A percentile compares a stretch with the other conserved stretches of the same genome.
Conservation (phyloP, 257 asterid genomes). For the Gentiana macrophylla region DNA sequence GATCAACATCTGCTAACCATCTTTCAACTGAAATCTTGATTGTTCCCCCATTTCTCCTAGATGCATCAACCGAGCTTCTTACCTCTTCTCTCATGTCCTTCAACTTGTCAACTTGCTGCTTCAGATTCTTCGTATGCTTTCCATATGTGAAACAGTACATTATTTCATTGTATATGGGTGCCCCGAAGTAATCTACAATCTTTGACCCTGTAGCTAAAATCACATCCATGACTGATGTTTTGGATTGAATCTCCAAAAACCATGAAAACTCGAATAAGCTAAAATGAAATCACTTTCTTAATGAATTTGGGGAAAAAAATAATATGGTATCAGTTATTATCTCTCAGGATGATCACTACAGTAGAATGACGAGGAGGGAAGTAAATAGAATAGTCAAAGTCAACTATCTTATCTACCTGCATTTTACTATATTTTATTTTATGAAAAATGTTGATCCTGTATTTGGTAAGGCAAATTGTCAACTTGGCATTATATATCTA, state of each 20-base stretch:
- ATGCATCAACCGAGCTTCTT: background rate
- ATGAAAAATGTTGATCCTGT: no score
- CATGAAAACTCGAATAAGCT: background rate
- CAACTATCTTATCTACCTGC: no score
- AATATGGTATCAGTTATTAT: no score
- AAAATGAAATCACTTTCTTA: no score
- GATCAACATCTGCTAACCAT: slow-evolving; percentile 1
- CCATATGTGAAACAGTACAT: background rate
- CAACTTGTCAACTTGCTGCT: background rate
- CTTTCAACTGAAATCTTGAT: background rate
- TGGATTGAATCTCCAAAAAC: background rate
- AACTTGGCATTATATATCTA: no score
- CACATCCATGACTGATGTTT: background rate
- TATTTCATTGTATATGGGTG: slow-evolving; percentile 4
- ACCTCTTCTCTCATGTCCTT: slow-evolving; percentile 4
- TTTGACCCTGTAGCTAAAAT: background rate
- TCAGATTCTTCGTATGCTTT: slow-evolving; percentile 1
- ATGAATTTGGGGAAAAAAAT: no score
- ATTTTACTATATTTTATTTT: no score
- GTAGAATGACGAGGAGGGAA: no score
- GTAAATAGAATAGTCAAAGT: no score
- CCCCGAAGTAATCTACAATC: background rate
- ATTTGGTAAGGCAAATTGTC: no score
- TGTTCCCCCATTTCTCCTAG: background rate
- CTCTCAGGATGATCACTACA: no score